Percentiles rank a stretch among this genome's conserved stretches.
phyloP scores from a whole-genome alignment of 306 rosid genomes.

The Vachellia pachyceras region DNA sequence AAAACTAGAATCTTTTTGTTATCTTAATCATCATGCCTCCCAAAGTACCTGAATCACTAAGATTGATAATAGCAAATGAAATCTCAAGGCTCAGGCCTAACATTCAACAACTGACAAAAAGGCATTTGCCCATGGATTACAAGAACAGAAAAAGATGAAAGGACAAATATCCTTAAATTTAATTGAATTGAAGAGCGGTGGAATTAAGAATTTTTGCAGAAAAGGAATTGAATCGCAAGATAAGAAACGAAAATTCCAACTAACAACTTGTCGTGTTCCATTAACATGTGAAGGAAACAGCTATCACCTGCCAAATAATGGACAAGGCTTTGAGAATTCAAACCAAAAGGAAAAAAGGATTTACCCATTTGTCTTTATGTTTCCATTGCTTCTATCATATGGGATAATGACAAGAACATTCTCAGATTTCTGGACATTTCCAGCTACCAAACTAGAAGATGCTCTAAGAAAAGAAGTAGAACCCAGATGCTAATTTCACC shows the following conservation, averaged over 20 bases:
- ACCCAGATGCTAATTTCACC: constrained; percentile 37
- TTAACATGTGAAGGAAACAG: constrained; percentile 45
- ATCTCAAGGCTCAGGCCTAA: not conserved
- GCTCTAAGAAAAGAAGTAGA: constrained; percentile 31
- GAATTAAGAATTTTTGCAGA: constrained; percentile 3
- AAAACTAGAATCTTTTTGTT: constrained; percentile 31
- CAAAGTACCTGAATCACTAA: constrained; percentile 30
- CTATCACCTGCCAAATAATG: constrained; percentile 49
- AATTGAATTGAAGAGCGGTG: constrained; percentile 21
- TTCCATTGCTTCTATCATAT: constrained; percentile 48
- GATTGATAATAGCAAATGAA: constrained; percentile 25
- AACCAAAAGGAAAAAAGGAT: constrained; percentile 23
- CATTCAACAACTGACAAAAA: not conserved
- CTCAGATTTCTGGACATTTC: constrained; percentile 37
- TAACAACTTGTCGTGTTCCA: constrained; percentile 32
- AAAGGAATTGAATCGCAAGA: not conserved
- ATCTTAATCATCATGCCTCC: constrained; percentile 35
- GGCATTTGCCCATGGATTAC: constrained; percentile 2
- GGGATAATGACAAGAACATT: constrained; percentile 37
- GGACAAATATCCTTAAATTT: constrained; percentile 13
- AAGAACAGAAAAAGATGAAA: constrained; percentile 27
- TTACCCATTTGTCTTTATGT: constrained; percentile 57
- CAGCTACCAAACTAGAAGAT: constrained; percentile 34
- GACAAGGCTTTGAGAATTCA: constrained; percentile 37
- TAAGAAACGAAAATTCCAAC: constrained; percentile 30